Evolutionary conservation across 2,329 filamentous ascomycete genomes (phyloP).

Genomic region (Colletotrichum abscissum): DNA sequence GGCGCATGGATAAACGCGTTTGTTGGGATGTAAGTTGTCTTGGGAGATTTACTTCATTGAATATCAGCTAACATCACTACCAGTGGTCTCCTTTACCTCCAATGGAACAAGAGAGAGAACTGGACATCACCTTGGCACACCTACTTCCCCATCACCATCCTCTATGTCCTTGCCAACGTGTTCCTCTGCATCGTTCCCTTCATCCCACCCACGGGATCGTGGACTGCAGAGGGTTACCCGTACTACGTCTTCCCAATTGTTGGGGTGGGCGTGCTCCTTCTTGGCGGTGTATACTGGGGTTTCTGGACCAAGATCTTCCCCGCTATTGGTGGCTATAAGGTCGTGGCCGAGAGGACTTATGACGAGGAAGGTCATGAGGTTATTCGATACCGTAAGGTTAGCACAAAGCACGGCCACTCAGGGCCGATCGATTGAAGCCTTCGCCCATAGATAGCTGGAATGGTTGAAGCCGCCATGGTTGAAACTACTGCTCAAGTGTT

Average conservation of each 20-base stretch:
- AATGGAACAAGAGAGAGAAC: constrained; percentile 59
- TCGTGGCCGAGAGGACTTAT: constrained; percentile 56
- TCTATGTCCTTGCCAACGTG: constrained; percentile 63
- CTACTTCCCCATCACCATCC: constrained; percentile 56
- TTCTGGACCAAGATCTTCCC: constrained; percentile 64
- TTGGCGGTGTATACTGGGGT: constrained; percentile 64
- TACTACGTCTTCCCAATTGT: constrained; percentile 69
- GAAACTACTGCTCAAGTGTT: no score
- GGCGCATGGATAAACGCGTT: constrained; percentile 65
- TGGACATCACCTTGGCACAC: constrained; percentile 66
- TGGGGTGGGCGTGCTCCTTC: constrained; percentile 60
- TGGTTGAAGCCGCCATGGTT: no score
- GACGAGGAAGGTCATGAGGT: constrained; percentile 54
- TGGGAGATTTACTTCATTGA: neutral
- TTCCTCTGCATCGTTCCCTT: constrained; percentile 66
- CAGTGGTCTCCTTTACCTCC: constrained; percentile 62
- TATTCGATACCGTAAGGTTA: constrained; percentile 52
- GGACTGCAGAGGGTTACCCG: constrained; percentile 61
- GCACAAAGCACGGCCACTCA: neutral
- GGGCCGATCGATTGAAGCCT: constrained; percentile 7
- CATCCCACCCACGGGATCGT: constrained; percentile 61
- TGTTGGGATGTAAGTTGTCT: constrained; percentile 45
- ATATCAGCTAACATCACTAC: constrained; percentile 28
- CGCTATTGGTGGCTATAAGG: constrained; percentile 59
- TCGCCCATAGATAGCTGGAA: no score